Evolutionary conservation across 1,284 basidiomycete species (phyloP).

Genomic region (Heimioporus retisporus): DNA sequence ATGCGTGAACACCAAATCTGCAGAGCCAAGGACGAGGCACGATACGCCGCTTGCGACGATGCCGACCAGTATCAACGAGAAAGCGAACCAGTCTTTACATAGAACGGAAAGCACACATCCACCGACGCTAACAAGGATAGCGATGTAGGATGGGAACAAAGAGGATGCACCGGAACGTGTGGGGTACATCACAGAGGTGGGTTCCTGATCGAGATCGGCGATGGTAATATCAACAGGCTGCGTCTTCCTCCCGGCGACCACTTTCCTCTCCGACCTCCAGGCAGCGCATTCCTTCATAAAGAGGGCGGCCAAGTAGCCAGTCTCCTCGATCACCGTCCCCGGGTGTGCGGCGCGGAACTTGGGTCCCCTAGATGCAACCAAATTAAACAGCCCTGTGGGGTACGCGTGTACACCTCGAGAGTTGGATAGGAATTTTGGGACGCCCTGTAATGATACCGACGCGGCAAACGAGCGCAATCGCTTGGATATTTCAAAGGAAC

Average conservation of each 20-base stretch:
- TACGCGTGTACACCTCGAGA: constrained; percentile 21
- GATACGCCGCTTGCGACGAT: constrained; percentile 42
- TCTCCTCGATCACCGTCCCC: constrained; percentile 33
- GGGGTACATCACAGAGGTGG: constrained; percentile 19
- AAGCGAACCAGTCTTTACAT: constrained; percentile 37
- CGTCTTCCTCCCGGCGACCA: too few species aligned
- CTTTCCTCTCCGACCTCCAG: too few species aligned
- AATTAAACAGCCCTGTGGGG: constrained; percentile 26
- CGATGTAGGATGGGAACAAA: constrained; percentile 14
- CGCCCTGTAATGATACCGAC: too few species aligned
- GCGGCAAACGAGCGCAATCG: constrained; percentile 27
- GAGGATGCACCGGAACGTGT: constrained; percentile 3
- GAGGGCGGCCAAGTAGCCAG: too few species aligned
- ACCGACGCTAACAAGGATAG: constrained; percentile 29
- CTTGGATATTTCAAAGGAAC: constrained; percentile 34
- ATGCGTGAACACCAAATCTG: constrained; percentile 29
- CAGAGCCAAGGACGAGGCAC: constrained; percentile 38
- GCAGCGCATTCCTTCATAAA: too few species aligned
- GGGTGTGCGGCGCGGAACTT: constrained; percentile 32
- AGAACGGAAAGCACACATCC: constrained; percentile 25
- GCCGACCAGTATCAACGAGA: constrained; percentile 39
- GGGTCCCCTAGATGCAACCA: constrained; percentile 28
- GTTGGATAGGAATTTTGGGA: constrained; percentile 15
- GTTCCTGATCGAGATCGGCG: constrained; percentile 26
- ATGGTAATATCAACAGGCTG: constrained; percentile 32